phyloP scores from a whole-genome alignment of 176 grass and related monocot genomes.

The Miscanthus lutarioriparius region DNA sequence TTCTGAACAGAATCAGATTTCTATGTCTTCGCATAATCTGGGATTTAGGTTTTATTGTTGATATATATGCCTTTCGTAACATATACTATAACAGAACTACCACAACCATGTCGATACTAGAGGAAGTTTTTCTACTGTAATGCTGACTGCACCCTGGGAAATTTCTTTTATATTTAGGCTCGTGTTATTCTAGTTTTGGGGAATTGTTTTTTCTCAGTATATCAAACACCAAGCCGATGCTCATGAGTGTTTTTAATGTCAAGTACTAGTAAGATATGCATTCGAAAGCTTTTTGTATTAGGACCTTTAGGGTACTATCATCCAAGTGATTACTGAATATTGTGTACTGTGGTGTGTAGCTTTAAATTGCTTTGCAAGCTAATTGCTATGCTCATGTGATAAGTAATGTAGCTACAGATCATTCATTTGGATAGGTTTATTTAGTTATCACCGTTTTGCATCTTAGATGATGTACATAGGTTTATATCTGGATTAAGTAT shows the following conservation, averaged over 20 bases:
- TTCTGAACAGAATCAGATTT: background rate
- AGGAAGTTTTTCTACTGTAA: background rate
- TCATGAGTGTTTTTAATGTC: background rate
- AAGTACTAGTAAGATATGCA: background rate
- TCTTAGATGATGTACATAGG: background rate
- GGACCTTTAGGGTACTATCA: background rate
- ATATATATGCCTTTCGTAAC: background rate
- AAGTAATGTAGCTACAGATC: background rate
- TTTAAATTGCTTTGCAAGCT: background rate
- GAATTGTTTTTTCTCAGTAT: slow-evolving; percentile 14
- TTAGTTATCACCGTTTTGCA: background rate
- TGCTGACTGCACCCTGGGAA: background rate
- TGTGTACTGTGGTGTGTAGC: background rate
- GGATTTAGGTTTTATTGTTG: background rate
- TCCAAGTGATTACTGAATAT: background rate
- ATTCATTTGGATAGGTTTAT: background rate
- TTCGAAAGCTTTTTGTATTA: background rate
- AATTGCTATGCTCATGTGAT: background rate
- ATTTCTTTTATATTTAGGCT: background rate
- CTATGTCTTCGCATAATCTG: background rate
- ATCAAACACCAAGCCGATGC: background rate
- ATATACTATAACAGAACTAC: background rate
- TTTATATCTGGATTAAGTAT: background rate
- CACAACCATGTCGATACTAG: background rate
- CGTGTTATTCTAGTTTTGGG: background rate